Conservation (phyloP, 768 basidiomycete genomes). For the Kwoniella shandongensis region DNA sequence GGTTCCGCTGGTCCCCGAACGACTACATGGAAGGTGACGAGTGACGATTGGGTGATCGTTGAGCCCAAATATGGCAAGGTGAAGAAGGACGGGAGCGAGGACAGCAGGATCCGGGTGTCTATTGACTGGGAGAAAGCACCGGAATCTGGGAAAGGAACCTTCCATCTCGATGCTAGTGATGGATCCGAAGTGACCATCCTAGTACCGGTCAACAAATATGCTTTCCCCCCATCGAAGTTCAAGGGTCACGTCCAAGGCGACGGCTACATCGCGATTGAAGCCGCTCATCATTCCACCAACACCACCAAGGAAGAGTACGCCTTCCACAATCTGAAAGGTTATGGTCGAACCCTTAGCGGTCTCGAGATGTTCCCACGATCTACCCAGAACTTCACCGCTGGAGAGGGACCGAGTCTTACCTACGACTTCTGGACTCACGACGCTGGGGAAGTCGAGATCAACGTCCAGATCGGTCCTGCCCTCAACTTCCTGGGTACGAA, state of each 20-base stretch:
- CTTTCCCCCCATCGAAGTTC: conserved; percentile 24
- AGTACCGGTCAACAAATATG: conserved; percentile 28
- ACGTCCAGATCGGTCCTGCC: conserved; percentile 38
- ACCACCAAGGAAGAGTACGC: conserved; percentile 59
- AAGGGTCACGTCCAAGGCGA: conserved; percentile 67
- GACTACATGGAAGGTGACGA: conserved; percentile 62
- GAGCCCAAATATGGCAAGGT: conserved; percentile 60
- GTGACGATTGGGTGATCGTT: conserved; percentile 62
- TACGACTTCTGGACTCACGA: conserved; percentile 55
- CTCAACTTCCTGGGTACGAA: conserved; percentile 34
- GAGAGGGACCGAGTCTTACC: conserved; percentile 65
- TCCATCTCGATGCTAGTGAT: too few relatives aligned
- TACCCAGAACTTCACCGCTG: conserved; percentile 63
- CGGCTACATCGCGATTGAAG: conserved; percentile 67
- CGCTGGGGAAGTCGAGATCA: conserved; percentile 20
- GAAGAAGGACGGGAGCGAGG: conserved; percentile 55
- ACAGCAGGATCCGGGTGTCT: conserved; percentile 61
- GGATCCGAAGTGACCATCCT: conserved; percentile 38
- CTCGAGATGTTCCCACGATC: conserved; percentile 64
- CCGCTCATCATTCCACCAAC: conserved; percentile 62
- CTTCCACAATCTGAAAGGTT: conserved; percentile 65
- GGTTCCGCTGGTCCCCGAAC: conserved; percentile 63
- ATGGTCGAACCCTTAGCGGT: conserved; percentile 64
- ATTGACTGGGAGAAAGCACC: conserved; percentile 65
- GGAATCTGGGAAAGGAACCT: too few relatives aligned